phyloP scores from a whole-genome alignment of 805 yeast genomes.

The Danielozyma ontarioensis region DNA sequence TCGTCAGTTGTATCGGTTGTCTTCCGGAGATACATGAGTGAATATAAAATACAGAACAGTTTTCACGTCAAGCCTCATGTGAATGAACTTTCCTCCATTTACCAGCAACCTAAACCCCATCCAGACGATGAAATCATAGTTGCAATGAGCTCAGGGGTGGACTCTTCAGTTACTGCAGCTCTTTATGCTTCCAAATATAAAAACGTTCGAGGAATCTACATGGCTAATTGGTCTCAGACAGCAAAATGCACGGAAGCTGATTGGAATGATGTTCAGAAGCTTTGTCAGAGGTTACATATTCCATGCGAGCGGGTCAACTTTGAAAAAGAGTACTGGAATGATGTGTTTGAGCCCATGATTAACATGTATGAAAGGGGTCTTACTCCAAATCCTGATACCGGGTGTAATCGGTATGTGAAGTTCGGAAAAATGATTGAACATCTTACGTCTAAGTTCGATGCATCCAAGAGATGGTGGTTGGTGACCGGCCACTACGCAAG shows the following conservation, averaged over 20 bases:
- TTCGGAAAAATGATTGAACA: constrained; percentile 73
- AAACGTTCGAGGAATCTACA: constrained; percentile 77
- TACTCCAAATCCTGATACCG: constrained; percentile 94
- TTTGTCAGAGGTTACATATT: constrained; percentile 56
- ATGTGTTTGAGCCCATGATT: constrained; percentile 91
- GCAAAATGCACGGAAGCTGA: constrained; percentile 77
- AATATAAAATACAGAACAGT: background rate
- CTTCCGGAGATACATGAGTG: no score
- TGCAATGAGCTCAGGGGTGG: constrained; percentile 97
- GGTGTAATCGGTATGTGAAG: constrained; percentile 80
- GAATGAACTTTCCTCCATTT: constrained; percentile 4
- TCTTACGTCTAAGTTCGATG: constrained; percentile 25
- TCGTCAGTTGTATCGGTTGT: no score
- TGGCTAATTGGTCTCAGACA: constrained; percentile 84
- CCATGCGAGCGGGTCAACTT: constrained; percentile 75
- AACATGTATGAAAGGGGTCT: constrained; percentile 61
- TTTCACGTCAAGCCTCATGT: background rate
- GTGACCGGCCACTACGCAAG: constrained; percentile 85
- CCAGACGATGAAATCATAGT: constrained; percentile 60
- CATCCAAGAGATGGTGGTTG: constrained; percentile 58
- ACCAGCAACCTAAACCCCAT: constrained; percentile 42
- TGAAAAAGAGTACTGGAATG: constrained; percentile 88
- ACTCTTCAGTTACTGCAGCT: constrained; percentile 85
- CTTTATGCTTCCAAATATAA: constrained; percentile 48
- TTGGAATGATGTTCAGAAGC: constrained; percentile 76